Evolutionary conservation across 768 basidiomycete species (phyloP).

Genomic region (Imleria badia): DNA sequence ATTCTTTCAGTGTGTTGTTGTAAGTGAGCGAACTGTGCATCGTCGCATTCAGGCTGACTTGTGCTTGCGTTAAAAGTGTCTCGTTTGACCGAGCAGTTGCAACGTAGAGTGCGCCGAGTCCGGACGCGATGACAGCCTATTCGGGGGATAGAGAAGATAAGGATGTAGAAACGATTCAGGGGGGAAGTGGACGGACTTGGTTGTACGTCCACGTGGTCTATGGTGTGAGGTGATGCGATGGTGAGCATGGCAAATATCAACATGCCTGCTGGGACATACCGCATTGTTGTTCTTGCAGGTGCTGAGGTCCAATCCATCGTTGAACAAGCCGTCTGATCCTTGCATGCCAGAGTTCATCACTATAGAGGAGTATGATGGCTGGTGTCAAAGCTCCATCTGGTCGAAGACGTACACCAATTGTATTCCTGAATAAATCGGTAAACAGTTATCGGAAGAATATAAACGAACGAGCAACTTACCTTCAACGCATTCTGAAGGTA

Average conservation of each 20-base stretch:
- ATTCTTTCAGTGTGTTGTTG: slow-evolving; percentile 47
- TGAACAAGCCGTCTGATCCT: slow-evolving; percentile 30
- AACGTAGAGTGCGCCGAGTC: slow-evolving; percentile 46
- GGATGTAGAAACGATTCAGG: not conserved
- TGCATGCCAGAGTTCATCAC: slow-evolving; percentile 32
- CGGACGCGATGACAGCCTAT: slow-evolving; percentile 56
- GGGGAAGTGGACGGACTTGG: slow-evolving; percentile 37
- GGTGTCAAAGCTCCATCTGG: not conserved
- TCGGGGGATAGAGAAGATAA: not conserved
- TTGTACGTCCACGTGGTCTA: slow-evolving; percentile 63
- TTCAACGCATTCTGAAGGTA: slow-evolving; percentile 51
- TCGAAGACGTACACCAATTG: slow-evolving; percentile 28
- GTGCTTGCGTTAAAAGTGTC: slow-evolving; percentile 45
- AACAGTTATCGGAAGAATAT: not conserved
- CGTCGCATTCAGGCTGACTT: slow-evolving; percentile 53
- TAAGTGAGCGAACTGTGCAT: slow-evolving; percentile 38
- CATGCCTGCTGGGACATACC: slow-evolving; percentile 6
- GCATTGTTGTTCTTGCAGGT: slow-evolving; percentile 31
- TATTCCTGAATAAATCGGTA: slow-evolving; percentile 17
- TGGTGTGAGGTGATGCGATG: not conserved
- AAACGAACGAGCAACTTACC: slow-evolving; percentile 23
- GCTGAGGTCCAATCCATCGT: slow-evolving; percentile 25
- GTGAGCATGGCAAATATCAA: not conserved
- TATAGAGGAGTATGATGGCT: not conserved
- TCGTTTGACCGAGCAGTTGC: slow-evolving; percentile 36